phyloP scores from a whole-genome alignment of 345 rosid species.

The Eucalyptus caleyi region DNA sequence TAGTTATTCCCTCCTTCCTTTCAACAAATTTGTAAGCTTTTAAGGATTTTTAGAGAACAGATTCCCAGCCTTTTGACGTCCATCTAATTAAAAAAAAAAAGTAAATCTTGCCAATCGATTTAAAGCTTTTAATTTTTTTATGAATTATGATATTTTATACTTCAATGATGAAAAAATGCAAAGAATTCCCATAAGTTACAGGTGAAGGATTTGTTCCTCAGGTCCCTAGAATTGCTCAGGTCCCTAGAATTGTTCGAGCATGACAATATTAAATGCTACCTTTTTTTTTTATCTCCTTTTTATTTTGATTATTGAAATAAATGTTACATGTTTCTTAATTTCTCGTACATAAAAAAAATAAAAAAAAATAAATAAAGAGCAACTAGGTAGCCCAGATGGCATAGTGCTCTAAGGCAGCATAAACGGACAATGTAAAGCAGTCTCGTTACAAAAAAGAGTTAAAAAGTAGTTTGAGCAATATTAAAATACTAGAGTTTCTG shows the following conservation, averaged over 20 bases:
- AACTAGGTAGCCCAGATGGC: background rate
- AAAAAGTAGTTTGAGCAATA: background rate
- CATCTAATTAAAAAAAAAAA: background rate
- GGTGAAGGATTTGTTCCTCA: background rate
- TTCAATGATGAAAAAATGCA: background rate
- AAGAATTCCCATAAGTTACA: background rate
- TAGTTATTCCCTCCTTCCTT: background rate
- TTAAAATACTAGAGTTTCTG: background rate
- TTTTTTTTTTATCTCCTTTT: background rate
- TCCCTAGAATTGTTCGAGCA: background rate
- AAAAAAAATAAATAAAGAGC: background rate
- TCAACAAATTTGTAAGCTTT: background rate
- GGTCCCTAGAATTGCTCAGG: background rate
- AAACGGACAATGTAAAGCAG: background rate
- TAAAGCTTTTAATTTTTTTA: background rate
- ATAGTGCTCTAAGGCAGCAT: background rate
- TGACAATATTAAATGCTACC: background rate
- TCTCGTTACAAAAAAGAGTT: background rate
- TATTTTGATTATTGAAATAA: background rate
- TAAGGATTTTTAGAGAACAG: background rate
- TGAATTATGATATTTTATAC: background rate
- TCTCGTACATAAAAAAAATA: background rate
- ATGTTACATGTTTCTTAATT: background rate
- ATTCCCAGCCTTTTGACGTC: background rate
- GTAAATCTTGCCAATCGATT: background rate